phyloP scores from a whole-genome alignment of 164 flowering plant species.

The Piper betle region DNA sequence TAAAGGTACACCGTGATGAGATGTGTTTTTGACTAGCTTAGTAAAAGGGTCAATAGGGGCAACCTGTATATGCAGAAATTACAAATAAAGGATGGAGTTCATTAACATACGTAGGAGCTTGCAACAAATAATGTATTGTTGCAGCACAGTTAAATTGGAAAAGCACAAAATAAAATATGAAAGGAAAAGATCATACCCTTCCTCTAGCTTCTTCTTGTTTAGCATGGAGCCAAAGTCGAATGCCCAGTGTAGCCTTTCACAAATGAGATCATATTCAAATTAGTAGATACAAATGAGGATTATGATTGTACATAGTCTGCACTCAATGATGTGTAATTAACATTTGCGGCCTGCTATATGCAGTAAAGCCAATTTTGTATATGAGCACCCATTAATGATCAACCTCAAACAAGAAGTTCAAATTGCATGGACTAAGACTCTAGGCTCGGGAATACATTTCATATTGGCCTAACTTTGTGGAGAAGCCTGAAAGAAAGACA shows the following conservation, averaged over 20 bases:
- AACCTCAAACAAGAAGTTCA: neutral
- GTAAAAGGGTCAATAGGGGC: conserved; percentile 24
- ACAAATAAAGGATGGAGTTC: neutral
- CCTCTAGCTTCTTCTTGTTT: conserved; percentile 45
- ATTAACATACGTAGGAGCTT: neutral
- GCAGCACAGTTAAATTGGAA: neutral
- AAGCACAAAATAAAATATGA: neutral
- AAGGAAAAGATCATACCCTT: conserved; percentile 24
- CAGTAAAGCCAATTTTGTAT: neutral
- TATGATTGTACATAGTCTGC: too few relatives aligned
- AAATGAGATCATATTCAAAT: conserved; percentile 4
- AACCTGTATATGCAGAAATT: conserved; percentile 19
- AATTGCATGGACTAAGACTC: neutral
- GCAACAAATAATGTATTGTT: neutral
- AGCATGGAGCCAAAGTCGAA: conserved; percentile 38
- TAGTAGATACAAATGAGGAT: neutral
- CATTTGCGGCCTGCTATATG: too few relatives aligned
- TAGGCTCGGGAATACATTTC: too few relatives aligned
- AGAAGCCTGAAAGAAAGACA: too few relatives aligned
- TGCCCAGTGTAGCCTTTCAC: conserved; percentile 62
- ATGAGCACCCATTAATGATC: neutral
- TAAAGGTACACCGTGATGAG: conserved; percentile 9
- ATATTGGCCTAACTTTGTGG: too few relatives aligned
- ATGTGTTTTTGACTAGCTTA: conserved; percentile 1
- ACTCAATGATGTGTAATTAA: neutral